Percentiles rank a stretch among this genome's conserved stretches.
Conservation (phyloP, 176 grass and related monocot species). For the Cymbopogon citratus region DNA sequence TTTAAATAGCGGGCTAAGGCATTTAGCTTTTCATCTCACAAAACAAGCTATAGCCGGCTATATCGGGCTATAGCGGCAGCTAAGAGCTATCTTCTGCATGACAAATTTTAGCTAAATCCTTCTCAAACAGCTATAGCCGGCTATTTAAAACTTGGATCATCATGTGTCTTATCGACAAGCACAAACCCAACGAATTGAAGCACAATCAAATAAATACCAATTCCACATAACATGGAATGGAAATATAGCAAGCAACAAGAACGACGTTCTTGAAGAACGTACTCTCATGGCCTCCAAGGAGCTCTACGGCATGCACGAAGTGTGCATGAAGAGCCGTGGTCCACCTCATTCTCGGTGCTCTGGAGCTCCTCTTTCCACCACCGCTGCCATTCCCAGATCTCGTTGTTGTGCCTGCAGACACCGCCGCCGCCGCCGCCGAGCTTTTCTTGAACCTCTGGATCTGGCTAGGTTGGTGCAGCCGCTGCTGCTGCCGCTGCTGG, state of each 20-base stretch:
- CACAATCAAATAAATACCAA: not conserved
- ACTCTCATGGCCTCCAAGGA: constrained; percentile 97
- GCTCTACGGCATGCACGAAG: constrained; percentile 89
- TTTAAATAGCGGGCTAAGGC: too few species aligned
- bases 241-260: not conserved
- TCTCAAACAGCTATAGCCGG: too few species aligned
- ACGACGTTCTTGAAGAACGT: constrained; percentile 14
- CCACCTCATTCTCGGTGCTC: constrained; percentile 96
- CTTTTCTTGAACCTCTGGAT: constrained; percentile 73
- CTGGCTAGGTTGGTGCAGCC: constrained; percentile 49
- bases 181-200: not conserved
- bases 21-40: too few species aligned
- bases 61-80: too few species aligned
- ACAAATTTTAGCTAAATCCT: too few species aligned
- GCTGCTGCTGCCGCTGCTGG: constrained; percentile 32
- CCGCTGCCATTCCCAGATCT: constrained; percentile 28
- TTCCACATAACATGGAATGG: not conserved
- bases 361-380: constrained; percentile 61
- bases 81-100: too few species aligned
- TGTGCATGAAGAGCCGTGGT: constrained; percentile 89
- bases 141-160: not conserved
- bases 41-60: too few species aligned
- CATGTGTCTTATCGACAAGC: not conserved
- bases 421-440: not conserved
- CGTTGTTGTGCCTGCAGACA: not conserved